phyloP scores from a whole-genome alignment of 345 rosid species.

The Carallia pectinifolia region DNA sequence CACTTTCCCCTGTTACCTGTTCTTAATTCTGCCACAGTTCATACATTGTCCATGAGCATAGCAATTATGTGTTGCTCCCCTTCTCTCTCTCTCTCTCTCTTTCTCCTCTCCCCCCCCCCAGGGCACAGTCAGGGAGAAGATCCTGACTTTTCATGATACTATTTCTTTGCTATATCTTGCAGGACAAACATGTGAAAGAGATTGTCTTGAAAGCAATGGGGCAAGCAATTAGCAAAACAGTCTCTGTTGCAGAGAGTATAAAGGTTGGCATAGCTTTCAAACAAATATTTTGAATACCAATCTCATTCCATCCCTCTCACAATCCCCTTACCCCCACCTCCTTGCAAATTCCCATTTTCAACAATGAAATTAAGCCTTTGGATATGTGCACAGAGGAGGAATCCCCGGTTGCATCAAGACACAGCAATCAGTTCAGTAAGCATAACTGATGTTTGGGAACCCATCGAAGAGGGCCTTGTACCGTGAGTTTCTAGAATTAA shows the following conservation, averaged over 20 bases:
- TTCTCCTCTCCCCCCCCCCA: too few species aligned
- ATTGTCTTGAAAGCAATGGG: conserved; percentile 95
- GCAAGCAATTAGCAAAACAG: conserved; percentile 89
- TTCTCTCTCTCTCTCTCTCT: too few species aligned
- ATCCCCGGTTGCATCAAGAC: conserved; percentile 84
- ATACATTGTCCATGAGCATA: too few species aligned
- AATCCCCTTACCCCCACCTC: too few species aligned
- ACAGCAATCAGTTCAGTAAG: conserved; percentile 82
- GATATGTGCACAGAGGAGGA: conserved; percentile 51
- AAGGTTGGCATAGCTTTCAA: conserved; percentile 46
- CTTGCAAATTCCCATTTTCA: too few species aligned
- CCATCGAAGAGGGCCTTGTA: conserved; percentile 89
- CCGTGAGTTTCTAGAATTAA: conserved; percentile 50
- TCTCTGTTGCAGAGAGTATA: conserved; percentile 71
- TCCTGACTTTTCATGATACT: background rate
- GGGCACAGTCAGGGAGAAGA: background rate
- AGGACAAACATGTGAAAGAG: conserved; percentile 69
- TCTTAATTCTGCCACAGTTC: too few species aligned
- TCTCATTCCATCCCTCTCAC: background rate
- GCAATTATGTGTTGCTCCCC: background rate
- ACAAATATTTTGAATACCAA: background rate
- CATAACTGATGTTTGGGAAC: conserved; percentile 95
- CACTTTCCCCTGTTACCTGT: too few species aligned
- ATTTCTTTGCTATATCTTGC: conserved; percentile 1
- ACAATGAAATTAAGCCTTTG: background rate